Percentiles rank a stretch among this genome's conserved stretches.
phyloP scores from a whole-genome alignment of 805 yeast species.

The Pichia scutulata region DNA sequence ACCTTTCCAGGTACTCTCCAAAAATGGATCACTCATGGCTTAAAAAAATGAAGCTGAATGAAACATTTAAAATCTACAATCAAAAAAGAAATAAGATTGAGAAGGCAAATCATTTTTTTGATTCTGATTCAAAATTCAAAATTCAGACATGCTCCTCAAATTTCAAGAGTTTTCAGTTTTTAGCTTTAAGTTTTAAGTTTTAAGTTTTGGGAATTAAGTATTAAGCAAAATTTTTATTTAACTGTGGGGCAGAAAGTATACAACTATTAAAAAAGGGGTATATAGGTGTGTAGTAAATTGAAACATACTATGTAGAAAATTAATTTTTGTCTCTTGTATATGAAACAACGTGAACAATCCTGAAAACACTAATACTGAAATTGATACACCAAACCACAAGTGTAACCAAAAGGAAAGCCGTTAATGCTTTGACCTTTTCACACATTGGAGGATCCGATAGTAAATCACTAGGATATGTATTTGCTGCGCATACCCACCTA shows the following conservation, averaged over 20 bases:
- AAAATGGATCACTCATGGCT: constrained; percentile 16
- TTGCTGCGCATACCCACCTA: constrained; percentile 64
- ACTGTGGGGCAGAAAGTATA: neutral
- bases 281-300: neutral
- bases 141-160: neutral
- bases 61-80: neutral
- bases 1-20: constrained; percentile 54
- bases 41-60: neutral
- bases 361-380: constrained; percentile 71
- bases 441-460: constrained; percentile 47
- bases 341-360: constrained; percentile 65
- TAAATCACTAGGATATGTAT: constrained; percentile 18
- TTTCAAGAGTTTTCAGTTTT: too few relatives aligned
- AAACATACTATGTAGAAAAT: neutral
- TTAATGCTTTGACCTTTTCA: constrained; percentile 66
- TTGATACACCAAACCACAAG: constrained; percentile 79
- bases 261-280: neutral
- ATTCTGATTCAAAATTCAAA: neutral
- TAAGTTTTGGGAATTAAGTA: too few relatives aligned
- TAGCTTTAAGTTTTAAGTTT: too few relatives aligned
- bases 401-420: constrained; percentile 69
- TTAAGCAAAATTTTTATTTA: too few relatives aligned
- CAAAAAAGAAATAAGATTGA: neutral
- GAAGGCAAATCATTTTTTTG: neutral
- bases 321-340: constrained; percentile 3